A percentile compares a stretch with the other conserved stretches of the same genome.
Conservation (phyloP, 306 rosid genomes). For the Malus asiatica region DNA sequence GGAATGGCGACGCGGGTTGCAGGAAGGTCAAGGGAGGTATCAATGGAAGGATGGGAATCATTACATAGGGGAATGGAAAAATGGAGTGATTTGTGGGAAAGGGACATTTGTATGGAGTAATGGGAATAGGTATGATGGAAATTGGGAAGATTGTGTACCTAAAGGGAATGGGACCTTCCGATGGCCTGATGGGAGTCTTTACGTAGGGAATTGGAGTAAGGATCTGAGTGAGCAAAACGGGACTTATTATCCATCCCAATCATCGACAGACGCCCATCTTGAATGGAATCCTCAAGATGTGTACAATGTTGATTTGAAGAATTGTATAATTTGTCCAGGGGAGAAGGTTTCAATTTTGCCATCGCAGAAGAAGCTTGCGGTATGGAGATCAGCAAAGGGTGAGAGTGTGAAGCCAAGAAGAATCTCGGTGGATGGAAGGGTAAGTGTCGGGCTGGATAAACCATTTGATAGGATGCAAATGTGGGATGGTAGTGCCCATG, state of each 20-base stretch:
- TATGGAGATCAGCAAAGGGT: constrained; percentile 67
- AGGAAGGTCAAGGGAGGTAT: constrained; percentile 75
- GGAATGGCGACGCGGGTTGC: constrained; percentile 60
- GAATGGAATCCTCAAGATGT: constrained; percentile 80
- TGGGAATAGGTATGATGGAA: constrained; percentile 69
- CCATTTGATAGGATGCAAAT: constrained; percentile 52
- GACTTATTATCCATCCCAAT: constrained; percentile 37
- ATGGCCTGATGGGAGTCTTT: constrained; percentile 69
- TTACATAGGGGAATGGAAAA: constrained; percentile 79
- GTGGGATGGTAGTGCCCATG: constrained; percentile 46
- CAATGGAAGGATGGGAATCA: constrained; percentile 64
- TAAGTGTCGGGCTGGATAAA: constrained; percentile 48
- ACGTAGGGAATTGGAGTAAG: constrained; percentile 60
- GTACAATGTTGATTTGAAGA: constrained; percentile 34
- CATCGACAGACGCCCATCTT: constrained; percentile 32
- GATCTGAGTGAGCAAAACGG: constrained; percentile 58
- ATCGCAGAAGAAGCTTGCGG: constrained; percentile 78
- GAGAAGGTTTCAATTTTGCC: constrained; percentile 71
- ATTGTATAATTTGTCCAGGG: constrained; percentile 40
- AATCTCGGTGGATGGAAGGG: constrained; percentile 70
- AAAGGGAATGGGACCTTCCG: constrained; percentile 62
- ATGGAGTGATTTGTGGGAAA: constrained; percentile 65
- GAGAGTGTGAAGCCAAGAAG: constrained; percentile 47
- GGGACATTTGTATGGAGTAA: constrained; percentile 59
- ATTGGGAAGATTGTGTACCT: constrained; percentile 71